Conservation (phyloP, 139 green algal genomes). For the Auxenochlorella pyrenoidosa region DNA sequence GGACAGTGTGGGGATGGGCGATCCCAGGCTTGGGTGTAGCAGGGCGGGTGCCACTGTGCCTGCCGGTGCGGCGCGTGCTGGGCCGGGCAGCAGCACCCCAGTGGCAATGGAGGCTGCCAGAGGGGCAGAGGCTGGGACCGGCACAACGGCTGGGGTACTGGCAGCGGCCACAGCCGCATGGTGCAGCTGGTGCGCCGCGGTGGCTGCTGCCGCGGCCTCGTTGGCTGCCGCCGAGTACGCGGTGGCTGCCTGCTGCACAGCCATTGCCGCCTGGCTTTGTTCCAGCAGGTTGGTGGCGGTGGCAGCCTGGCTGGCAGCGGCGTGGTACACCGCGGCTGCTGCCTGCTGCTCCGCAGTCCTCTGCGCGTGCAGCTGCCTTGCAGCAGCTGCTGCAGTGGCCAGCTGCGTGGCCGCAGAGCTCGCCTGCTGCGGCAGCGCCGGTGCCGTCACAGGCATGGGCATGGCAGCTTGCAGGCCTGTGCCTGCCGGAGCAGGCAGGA, state of each 20-base stretch:
- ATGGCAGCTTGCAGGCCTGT: background rate
- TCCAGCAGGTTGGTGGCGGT: background rate
- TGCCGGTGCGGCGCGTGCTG: background rate
- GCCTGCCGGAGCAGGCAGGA: background rate
- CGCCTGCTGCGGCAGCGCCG: background rate
- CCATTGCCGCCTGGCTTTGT: background rate
- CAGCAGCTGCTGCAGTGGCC: background rate
- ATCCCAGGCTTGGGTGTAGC: background rate
- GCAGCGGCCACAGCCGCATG: background rate
- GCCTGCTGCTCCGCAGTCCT: slow-evolving; percentile 6
- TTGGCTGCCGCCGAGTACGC: slow-evolving; percentile 27
- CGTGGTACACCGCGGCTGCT: slow-evolving; percentile 20
- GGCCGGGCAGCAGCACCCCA: background rate
- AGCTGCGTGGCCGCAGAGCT: background rate
- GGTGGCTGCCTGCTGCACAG: slow-evolving; percentile 28
- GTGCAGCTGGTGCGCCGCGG: slow-evolving; percentile 19
- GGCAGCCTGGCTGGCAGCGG: slow-evolving; percentile 23
- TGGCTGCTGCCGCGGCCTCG: slow-evolving; percentile 8
- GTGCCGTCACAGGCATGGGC: background rate
- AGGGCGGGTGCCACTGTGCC: background rate
- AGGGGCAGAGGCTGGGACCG: background rate
- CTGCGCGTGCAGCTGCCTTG: slow-evolving; percentile 11
- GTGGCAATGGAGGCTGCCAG: slow-evolving; percentile 22
- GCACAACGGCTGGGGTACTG: background rate
- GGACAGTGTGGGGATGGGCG: too few species aligned